A percentile compares a stretch with the other conserved stretches of the same genome.
Evolutionary conservation across 768 basidiomycete species (phyloP).

Genomic region (Leccinum broughii): DNA sequence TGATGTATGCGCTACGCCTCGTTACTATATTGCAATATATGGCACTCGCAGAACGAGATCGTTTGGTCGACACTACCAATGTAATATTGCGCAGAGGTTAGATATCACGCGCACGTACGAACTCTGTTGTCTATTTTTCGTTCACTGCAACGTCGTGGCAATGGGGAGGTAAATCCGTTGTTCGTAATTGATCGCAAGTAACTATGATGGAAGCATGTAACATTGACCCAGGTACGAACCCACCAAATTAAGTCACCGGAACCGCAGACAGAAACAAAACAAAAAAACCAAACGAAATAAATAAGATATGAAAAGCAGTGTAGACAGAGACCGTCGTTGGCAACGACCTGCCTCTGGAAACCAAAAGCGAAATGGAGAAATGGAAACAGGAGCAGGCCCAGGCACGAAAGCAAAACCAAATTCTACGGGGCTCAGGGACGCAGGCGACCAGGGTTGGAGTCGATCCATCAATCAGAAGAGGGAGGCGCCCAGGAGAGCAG

Average conservation of each 20-base stretch:
- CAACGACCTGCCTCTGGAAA: background rate
- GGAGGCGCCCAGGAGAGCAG: conserved; percentile 23
- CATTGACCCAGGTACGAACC: background rate
- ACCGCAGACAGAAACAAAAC: background rate
- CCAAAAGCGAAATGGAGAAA: background rate
- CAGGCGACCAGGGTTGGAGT: background rate
- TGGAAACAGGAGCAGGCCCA: background rate
- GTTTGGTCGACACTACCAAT: background rate
- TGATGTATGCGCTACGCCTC: no score
- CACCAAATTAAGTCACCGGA: background rate
- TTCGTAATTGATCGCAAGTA: background rate
- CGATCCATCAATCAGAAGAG: conserved; percentile 17
- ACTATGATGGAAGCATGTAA: background rate
- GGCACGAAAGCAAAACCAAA: background rate
- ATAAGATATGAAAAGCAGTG: background rate
- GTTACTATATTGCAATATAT: background rate
- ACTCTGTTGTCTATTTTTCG: background rate
- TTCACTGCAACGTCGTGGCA: background rate
- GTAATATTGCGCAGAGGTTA: background rate
- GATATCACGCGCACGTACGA: background rate
- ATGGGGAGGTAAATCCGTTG: background rate
- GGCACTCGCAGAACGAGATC: background rate
- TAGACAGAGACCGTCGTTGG: background rate
- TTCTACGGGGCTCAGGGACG: background rate
- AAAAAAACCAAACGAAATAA: background rate